Evolutionary conservation across 257 asterid species (phyloP).

Genomic region (Petunia secreta): DNA sequence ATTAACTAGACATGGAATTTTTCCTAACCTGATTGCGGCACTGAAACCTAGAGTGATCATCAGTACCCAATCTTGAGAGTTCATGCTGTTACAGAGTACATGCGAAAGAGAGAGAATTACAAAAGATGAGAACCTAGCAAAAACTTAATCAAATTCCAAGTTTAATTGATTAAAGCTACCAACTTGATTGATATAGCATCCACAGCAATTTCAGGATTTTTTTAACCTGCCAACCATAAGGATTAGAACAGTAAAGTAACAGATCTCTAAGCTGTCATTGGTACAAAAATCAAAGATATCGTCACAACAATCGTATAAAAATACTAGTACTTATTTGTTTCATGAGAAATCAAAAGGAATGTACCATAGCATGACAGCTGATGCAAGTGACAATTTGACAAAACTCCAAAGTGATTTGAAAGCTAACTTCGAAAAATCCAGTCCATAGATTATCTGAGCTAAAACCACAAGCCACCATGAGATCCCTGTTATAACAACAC

Average conservation of each 20-base stretch:
- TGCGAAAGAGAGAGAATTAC: not conserved
- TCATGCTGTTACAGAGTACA: conserved; percentile 53
- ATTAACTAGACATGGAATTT: not conserved
- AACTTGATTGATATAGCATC: conserved; percentile 86
- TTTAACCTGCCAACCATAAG: conserved; percentile 78
- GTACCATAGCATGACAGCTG: conserved; percentile 86
- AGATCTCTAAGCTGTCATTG: conserved; percentile 68
- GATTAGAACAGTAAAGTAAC: conserved; percentile 67
- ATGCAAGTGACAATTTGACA: conserved; percentile 71
- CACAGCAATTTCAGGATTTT: conserved; percentile 71
- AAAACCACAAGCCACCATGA: conserved; percentile 68
- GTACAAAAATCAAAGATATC: not conserved
- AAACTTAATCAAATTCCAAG: not conserved
- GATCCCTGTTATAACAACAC: conserved; percentile 69
- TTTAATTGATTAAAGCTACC: conserved; percentile 21
- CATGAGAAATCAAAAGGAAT: conserved; percentile 25
- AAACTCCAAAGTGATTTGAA: conserved; percentile 62
- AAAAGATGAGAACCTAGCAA: not conserved
- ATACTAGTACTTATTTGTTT: not conserved
- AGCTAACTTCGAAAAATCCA: conserved; percentile 62
- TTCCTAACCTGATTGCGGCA: conserved; percentile 77
- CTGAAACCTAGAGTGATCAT: conserved; percentile 83
- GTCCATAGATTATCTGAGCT: conserved; percentile 79
- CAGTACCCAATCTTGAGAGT: conserved; percentile 68
- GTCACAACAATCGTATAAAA: not conserved